Evolutionary conservation across 805 yeast species (phyloP).

Genomic region (Metschnikowia colocasiae): DNA sequence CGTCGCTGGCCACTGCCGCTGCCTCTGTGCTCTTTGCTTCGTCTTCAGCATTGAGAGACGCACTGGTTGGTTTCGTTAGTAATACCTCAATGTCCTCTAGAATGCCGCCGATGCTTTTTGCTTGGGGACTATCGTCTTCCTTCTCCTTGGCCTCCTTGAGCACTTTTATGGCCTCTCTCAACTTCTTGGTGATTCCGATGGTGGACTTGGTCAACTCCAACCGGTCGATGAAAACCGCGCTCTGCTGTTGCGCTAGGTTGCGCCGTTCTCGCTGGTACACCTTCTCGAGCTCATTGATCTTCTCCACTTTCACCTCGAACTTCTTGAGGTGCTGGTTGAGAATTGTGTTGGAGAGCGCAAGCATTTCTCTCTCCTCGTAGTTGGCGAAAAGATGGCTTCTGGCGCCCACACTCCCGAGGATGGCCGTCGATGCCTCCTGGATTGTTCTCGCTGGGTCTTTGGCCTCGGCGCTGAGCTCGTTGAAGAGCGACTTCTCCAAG

Average conservation of each 20-base stretch:
- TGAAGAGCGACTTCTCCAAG: conserved; percentile 8
- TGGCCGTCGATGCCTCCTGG: conserved; percentile 62
- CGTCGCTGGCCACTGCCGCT: conserved; percentile 3
- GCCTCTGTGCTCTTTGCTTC: conserved; percentile 8
- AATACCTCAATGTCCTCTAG: conserved; percentile 32
- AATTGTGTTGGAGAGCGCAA: conserved; percentile 52
- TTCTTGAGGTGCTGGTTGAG: conserved; percentile 61
- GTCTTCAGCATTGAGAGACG: conserved; percentile 18
- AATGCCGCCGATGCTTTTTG: conserved; percentile 16
- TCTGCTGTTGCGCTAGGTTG: conserved; percentile 57
- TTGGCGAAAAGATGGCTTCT: conserved; percentile 76
- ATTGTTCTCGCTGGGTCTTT: conserved; percentile 24
- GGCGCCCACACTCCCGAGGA: conserved; percentile 74
- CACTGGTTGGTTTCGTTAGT: conserved; percentile 32
- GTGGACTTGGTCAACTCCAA: conserved; percentile 63
- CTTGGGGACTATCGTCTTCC: conserved; percentile 4
- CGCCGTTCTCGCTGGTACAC: conserved; percentile 64
- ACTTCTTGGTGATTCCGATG: conserved; percentile 45
- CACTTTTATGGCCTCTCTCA: conserved; percentile 32
- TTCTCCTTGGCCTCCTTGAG: conserved; percentile 11
- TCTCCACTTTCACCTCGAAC: conserved; percentile 58
- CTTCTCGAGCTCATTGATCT: conserved; percentile 59
- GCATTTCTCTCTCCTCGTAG: conserved; percentile 76
- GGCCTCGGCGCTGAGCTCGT: conserved; percentile 6
- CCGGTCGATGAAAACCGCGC: conserved; percentile 62